Evolutionary conservation across 176 grass and related monocot genomes (phyloP), one percentile per base, ranked within the genome.

Genomic region (Aegilops tauschii): DNA sequence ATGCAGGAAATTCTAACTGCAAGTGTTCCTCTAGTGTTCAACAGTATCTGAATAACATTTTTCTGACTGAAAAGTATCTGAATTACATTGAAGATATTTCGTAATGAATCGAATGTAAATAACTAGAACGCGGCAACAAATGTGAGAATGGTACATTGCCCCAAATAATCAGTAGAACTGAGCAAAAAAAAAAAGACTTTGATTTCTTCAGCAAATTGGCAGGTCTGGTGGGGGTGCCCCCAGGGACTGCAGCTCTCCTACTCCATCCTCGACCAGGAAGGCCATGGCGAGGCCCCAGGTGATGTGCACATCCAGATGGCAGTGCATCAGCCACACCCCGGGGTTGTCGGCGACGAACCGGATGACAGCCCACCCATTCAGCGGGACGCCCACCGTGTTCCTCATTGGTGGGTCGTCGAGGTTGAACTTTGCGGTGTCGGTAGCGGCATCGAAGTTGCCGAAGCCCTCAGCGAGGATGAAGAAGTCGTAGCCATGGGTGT

Each of bases 251-350:
- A 98, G 84, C 82, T 85, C 87, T 5, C 92, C 96, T 0, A 88
- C 86, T 54, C 96, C 96, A 29, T 98, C 81, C 23, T 96, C 84
- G 58, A 96, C 96, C 23, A 96, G 81, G 85, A 98, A 98, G 8
- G 88, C 93, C 96, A 98, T 98, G 86, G 96, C 96, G 29, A 94
- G 89, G 12, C 93, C 96, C 96, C 93, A 98, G 65, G 88, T 96
- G 79, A 98, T 98, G 78, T 98, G 96, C 40, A 88, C 93, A 29
- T 98, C 96, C 12, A 94, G 76, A 83, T 98, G 96, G 86, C 96
- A 95, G 47, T 98, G 96, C 93, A 98, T 94, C n/a, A 98, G 90
- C 96, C 96, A 95, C 44, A 95, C 92, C 44, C 93, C 96, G 0
- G 96, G 96, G 69, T 98, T 98, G 77, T 98, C 89, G 0, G 93